Base-by-base conservation (phyloP, 169 alveolate species). In the Babesia sp. region DNA sequence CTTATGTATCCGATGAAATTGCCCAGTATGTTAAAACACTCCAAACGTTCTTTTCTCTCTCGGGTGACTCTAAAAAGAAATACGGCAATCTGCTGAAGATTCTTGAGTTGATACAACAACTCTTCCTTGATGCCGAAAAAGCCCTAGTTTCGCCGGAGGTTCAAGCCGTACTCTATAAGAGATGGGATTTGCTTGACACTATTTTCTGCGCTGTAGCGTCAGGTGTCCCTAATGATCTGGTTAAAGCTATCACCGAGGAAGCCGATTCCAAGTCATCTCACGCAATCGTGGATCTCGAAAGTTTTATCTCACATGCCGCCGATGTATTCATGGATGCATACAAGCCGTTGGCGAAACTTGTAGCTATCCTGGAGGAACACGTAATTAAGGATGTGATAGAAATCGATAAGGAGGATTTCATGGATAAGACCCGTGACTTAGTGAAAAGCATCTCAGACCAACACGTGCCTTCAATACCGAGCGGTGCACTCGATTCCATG, bases 241-340 rank as follows among this genome's bases (percentile, higher is more conserved):
- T 63, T 46, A 51, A 78, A 66, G 59, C n/a, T 28, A 34, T 57
- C 37, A 34, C 0, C 34, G 55, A 20, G 11, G 69, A 66, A 6
- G 29, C 51, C 41, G 70, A 31, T 29, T 20, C 22, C 24, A 5
- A 3, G 51, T 24, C 45, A 0, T 66, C 64, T 5, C 42, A 48
- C 31, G 68, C 66, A 16, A 24, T 44, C 24, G 63, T 75, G 22
- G 60, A 78, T 57, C 55, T 56, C 37, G 86, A 78, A 41, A 71
- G 44, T 1, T 78, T 37, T 51, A 46, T 78, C 31, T 18, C 39
- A 33, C 22, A n/a, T 11, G 0, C 86, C n/a, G 60, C 83, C n/a
- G 53, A 54, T 34, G 81, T 51, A 2, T 78, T 78, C 69, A 20
- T 78, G 73, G 28, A 78, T 33, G 86, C 86, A 14, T 78, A 78